Percentiles rank a stretch among this genome's conserved stretches.
These are phyloP conservation scores for Leccinum rimulosum DNA, from an alignment of 768 basidiomycete species.

Conservation along the genomic window DNA sequence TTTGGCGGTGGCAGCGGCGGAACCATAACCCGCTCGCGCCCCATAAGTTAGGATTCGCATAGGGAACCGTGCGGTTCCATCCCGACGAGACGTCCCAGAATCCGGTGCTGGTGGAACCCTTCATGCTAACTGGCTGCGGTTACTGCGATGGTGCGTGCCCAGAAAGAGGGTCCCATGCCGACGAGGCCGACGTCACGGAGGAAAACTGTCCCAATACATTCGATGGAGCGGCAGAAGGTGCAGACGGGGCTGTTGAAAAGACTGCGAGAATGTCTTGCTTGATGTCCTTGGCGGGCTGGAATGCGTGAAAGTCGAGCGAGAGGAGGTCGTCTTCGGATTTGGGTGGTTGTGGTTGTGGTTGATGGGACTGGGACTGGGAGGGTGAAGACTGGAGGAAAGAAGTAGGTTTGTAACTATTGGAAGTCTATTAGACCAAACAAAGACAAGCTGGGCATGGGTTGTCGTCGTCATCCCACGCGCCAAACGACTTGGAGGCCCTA, in stretches of 20 bases:
- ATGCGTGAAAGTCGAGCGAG: constrained; percentile 28
- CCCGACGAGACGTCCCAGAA: constrained; percentile 69
- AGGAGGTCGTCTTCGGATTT: constrained; percentile 51
- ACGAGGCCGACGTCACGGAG: constrained; percentile 8
- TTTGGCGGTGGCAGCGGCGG: too few relatives aligned
- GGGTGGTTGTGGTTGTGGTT: constrained; percentile 26
- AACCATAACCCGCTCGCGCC: background rate
- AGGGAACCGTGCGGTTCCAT: constrained; percentile 40
- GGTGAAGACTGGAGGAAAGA: background rate
- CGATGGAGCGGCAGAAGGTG: too few relatives aligned
- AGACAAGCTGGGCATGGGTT: too few relatives aligned
- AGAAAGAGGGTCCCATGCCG: constrained; percentile 23
- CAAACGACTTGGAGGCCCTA: too few relatives aligned
- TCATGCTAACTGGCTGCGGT: constrained; percentile 48
- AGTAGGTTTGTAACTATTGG: too few relatives aligned
- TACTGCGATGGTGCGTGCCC: background rate
- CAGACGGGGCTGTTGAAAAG: constrained; percentile 38
- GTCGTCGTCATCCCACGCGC: too few relatives aligned
- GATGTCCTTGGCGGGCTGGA: constrained; percentile 57
- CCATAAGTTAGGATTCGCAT: constrained; percentile 38
- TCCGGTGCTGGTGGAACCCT: constrained; percentile 41
- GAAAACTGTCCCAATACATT: constrained; percentile 5
- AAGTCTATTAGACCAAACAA: constrained; percentile 31
- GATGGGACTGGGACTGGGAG: constrained; percentile 11
- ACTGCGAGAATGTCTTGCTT: constrained; percentile 84